Conservation (phyloP, 2,329 filamentous ascomycete genomes). For the Fusarium sacchari region DNA sequence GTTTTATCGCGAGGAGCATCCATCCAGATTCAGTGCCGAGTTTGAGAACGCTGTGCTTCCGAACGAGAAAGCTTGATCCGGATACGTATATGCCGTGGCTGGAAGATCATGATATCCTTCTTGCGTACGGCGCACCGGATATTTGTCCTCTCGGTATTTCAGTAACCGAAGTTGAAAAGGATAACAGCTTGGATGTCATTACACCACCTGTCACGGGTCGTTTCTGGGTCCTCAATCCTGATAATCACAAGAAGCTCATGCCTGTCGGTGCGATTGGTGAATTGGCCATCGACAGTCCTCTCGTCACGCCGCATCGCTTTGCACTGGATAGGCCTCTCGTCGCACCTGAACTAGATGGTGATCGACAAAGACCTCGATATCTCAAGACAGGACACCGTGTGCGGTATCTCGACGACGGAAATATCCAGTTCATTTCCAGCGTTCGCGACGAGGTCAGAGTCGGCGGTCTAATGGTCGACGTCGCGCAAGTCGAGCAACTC, state of each 20-base stretch:
- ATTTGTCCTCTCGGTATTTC: slow-evolving; percentile 63
- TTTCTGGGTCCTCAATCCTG: slow-evolving; percentile 64
- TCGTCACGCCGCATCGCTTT: slow-evolving; percentile 51
- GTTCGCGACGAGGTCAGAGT: slow-evolving; percentile 55
- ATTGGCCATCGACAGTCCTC: slow-evolving; percentile 65
- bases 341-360: slow-evolving; percentile 29
- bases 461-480: slow-evolving; percentile 53
- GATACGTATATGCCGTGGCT: slow-evolving; percentile 61
- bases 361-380: slow-evolving; percentile 47
- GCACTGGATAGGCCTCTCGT: slow-evolving; percentile 43
- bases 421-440: slow-evolving; percentile 59
- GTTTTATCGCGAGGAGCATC: slow-evolving; percentile 63
- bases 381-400: slow-evolving; percentile 63
- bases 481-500: slow-evolving; percentile 58
- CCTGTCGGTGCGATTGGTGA: slow-evolving; percentile 67
- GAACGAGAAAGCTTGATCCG: slow-evolving; percentile 60
- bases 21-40: slow-evolving; percentile 50
- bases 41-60: slow-evolving; percentile 56
- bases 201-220: slow-evolving; percentile 59
- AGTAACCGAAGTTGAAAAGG: slow-evolving; percentile 54
- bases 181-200: slow-evolving; percentile 54
- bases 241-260: slow-evolving; percentile 61
- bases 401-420: slow-evolving; percentile 59
- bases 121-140: slow-evolving; percentile 63
- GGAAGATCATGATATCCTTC: slow-evolving; percentile 56